These are phyloP conservation scores for Tylopilus sp. DNA, from an alignment of 768 basidiomycete species.

Conservation along the genomic window DNA sequence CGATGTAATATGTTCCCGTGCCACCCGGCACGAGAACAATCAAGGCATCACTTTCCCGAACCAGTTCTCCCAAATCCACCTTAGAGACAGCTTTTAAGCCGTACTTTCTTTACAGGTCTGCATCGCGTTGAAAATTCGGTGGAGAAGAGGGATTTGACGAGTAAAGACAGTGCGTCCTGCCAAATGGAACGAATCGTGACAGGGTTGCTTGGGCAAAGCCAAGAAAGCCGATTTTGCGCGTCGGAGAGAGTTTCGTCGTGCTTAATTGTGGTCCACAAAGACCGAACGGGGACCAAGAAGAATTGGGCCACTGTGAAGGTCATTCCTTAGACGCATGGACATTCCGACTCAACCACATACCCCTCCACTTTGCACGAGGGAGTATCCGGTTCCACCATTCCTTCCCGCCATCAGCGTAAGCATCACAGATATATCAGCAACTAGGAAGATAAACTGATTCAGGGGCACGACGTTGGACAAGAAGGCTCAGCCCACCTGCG, in stretches of 20 bases:
- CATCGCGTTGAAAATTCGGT: constrained; percentile 39
- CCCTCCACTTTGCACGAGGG: constrained; percentile 64
- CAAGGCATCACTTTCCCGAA: constrained; percentile 78
- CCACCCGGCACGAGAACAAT: constrained; percentile 84
- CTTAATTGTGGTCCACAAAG: constrained; percentile 84
- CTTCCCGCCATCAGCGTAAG: constrained; percentile 90
- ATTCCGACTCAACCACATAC: constrained; percentile 35
- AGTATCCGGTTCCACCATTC: constrained; percentile 62
- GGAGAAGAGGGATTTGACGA: constrained; percentile 51
- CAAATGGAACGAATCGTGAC: constrained; percentile 76
- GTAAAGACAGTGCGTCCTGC: constrained; percentile 72
- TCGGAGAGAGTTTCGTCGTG: constrained; percentile 43
- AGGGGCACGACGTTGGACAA: not conserved
- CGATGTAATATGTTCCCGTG: constrained; percentile 61
- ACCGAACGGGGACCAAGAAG: constrained; percentile 77
- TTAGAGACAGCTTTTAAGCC: constrained; percentile 42
- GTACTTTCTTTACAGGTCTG: constrained; percentile 34
- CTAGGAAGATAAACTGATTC: constrained; percentile 41
- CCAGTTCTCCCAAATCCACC: constrained; percentile 66
- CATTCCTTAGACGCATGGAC: not conserved
- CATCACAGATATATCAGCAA: constrained; percentile 89
- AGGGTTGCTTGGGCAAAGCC: constrained; percentile 90
- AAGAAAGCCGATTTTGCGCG: constrained; percentile 80
- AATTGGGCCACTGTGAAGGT: constrained; percentile 65
- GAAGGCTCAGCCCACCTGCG: constrained; percentile 52